phyloP scores from a whole-genome alignment of 805 yeast species.

The Candida chauliodis region DNA sequence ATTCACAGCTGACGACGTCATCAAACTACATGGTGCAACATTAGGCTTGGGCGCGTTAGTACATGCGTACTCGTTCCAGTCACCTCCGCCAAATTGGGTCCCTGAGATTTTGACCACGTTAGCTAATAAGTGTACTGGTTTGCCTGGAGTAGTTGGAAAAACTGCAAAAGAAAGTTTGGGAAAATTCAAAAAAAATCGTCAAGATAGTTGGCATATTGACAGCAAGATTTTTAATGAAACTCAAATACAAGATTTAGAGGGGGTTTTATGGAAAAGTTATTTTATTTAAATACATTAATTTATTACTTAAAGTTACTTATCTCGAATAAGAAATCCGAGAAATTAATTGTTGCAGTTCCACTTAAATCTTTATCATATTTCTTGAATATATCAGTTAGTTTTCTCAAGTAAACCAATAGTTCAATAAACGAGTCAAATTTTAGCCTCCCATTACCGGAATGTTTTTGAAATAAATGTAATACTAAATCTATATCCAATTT shows the following conservation, averaged over 20 bases:
- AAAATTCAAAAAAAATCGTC: conserved; percentile 84
- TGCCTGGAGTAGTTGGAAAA: conserved; percentile 76
- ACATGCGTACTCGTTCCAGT: conserved; percentile 82
- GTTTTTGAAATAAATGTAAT: conserved; percentile 54
- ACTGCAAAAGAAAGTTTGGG: conserved; percentile 80
- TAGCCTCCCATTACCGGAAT: conserved; percentile 46
- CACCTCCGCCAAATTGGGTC: conserved; percentile 92
- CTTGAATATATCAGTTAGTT: conserved; percentile 75
- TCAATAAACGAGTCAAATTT: conserved; percentile 83
- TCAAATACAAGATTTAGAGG: conserved; percentile 88
- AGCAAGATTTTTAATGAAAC: conserved; percentile 67
- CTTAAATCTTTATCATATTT: conserved; percentile 71
- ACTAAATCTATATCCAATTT: conserved; percentile 54
- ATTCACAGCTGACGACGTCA: conserved; percentile 37
- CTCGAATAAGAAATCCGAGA: conserved; percentile 63
- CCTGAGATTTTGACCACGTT: conserved; percentile 67
- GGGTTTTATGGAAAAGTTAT: conserved; percentile 89
- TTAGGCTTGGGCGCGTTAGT: conserved; percentile 86
- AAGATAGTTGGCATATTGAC: conserved; percentile 96
- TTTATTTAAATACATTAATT: conserved; percentile 27
- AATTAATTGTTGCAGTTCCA: conserved; percentile 66
- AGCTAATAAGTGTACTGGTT: conserved; percentile 67
- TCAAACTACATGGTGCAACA: conserved; percentile 75
- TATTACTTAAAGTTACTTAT: conserved; percentile 29
- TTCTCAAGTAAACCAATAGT: conserved; percentile 68